Evolutionary conservation across 2,329 filamentous ascomycete species (phyloP).

Genomic region (Paramyrothecium sp.): DNA sequence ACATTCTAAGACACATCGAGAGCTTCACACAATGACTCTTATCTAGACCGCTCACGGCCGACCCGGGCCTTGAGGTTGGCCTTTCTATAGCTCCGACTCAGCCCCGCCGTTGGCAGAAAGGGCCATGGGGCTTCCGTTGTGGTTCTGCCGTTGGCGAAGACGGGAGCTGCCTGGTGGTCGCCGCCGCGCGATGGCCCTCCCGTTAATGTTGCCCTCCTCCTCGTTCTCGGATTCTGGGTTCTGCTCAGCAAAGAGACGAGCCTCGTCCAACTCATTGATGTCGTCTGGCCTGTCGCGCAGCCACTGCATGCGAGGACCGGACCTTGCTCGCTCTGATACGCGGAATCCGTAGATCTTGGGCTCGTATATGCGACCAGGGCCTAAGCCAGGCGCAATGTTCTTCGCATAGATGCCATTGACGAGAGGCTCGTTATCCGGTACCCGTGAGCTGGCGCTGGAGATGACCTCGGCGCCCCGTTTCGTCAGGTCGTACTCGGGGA

Average conservation of each 20-base stretch:
- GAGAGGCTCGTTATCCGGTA: slow-evolving; percentile 43
- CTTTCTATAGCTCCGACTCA: slow-evolving; percentile 51
- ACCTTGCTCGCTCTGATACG: slow-evolving; percentile 85
- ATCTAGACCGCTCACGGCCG: neutral
- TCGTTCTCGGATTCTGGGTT: slow-evolving; percentile 59
- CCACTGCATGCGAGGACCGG: slow-evolving; percentile 96
- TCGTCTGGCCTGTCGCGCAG: slow-evolving; percentile 79
- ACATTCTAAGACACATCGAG: slow-evolving; percentile 3
- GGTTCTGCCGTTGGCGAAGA: slow-evolving; percentile 41
- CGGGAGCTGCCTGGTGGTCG: slow-evolving; percentile 41
- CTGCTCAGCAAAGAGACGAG: slow-evolving; percentile 50
- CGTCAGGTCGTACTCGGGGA: slow-evolving; percentile 89
- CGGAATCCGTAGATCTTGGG: slow-evolving; percentile 96
- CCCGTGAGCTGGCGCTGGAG: slow-evolving; percentile 29
- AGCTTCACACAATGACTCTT: neutral
- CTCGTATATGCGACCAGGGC: slow-evolving; percentile 82
- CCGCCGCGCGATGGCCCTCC: slow-evolving; percentile 38
- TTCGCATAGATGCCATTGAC: slow-evolving; percentile 85
- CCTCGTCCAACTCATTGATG: slow-evolving; percentile 81
- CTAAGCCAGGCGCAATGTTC: slow-evolving; percentile 88
- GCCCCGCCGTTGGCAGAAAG: slow-evolving; percentile 55
- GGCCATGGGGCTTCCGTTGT: slow-evolving; percentile 57
- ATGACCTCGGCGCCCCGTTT: slow-evolving; percentile 66
- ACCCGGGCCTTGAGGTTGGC: slow-evolving; percentile 5
- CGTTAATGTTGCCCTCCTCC: slow-evolving; percentile 47